Evolutionary conservation across 805 yeast genomes (phyloP), one percentile per base, ranked within the genome.

Genomic region (Vanderwaltozyma polyspora): DNA sequence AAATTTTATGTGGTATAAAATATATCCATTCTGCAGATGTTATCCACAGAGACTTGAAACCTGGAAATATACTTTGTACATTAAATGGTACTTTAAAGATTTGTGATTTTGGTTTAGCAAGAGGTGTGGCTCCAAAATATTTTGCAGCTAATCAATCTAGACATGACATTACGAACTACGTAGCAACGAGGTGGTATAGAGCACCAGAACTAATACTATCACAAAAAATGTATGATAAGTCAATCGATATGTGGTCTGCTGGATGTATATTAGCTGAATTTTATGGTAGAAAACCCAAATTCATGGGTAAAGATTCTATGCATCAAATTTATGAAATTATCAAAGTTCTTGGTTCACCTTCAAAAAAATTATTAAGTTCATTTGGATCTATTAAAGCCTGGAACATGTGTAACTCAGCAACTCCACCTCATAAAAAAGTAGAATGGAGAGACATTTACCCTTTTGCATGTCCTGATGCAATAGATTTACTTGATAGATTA

Each of bases 181-280:
- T 87, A 17, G 95, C 95, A 0, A 87, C 96, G 0, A 62, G 96
- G 38, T 87, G 95, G 95, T 87, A 87, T 50, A 66, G 97, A 29
- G 95, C 96, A 0, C 97, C 97, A 0, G 97, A 87, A 49, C 64
- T 87, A 31, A 72, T 87, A 29, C 57, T 86, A 23, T 68, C 81
- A 9, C 66, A 70, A 37, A 68, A 65, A 33, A 49, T 45, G 13
- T 84, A 84, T 50, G 68, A 75, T 3, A 79, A 79, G 37, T 66
- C 73, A 3, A 79, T 87, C 31, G 97, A 87, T 55, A 66, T 87
- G 64, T 87, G 97, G 97, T 86, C 95, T 0, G 74, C 79, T 8
- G 97, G 96, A 1, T 87, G 96, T 51, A 85, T 87, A 8, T 59
- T 86, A 39, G 94, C 79, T 2, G 97, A 87, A 55, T 63, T 87